phyloP scores from a whole-genome alignment of 352 stramenopile species.

The Chrysophaeum taylorii region DNA sequence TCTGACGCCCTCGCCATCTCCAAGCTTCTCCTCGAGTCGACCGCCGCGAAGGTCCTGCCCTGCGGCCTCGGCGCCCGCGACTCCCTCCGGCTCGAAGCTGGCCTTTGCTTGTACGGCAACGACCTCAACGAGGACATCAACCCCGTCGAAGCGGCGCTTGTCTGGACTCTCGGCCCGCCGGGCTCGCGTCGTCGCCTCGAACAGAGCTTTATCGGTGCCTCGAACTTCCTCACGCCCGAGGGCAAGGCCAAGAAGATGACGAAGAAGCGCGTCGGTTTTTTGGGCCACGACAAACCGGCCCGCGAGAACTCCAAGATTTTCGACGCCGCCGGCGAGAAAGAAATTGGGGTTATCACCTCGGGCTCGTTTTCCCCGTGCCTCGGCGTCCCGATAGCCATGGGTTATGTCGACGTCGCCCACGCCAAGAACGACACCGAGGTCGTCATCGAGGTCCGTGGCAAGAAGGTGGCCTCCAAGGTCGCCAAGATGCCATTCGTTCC shows the following conservation, averaged over 20 bases:
- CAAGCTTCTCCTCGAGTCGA: slow-evolving; percentile 59
- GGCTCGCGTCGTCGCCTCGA: slow-evolving; percentile 52
- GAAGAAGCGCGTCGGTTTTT: slow-evolving; percentile 88
- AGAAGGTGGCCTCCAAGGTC: slow-evolving; percentile 78
- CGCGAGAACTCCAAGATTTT: slow-evolving; percentile 82
- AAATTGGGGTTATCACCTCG: slow-evolving; percentile 77
- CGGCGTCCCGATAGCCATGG: slow-evolving; percentile 94
- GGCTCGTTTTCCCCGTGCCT: slow-evolving; percentile 90
- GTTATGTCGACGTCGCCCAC: slow-evolving; percentile 81
- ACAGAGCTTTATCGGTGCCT: slow-evolving; percentile 83
- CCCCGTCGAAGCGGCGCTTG: slow-evolving; percentile 81
- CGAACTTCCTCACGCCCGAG: slow-evolving; percentile 79
- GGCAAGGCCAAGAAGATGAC: slow-evolving; percentile 80
- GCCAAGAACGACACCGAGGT: slow-evolving; percentile 83
- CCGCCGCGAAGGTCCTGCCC: slow-evolving; percentile 48
- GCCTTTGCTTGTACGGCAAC: slow-evolving; percentile 95
- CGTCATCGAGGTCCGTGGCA: slow-evolving; percentile 84
- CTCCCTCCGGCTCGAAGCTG: slow-evolving; percentile 90
- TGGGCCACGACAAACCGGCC: slow-evolving; percentile 83
- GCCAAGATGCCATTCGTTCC: slow-evolving; percentile 97
- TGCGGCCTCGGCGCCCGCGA: slow-evolving; percentile 87
- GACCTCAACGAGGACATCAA: slow-evolving; percentile 89
- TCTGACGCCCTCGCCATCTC: slow-evolving; percentile 44
- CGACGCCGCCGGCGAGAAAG: slow-evolving; percentile 51
- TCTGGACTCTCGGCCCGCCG: slow-evolving; percentile 72